phyloP scores from a whole-genome alignment of 176 grass and related monocot species.

The Musa itinerans region DNA sequence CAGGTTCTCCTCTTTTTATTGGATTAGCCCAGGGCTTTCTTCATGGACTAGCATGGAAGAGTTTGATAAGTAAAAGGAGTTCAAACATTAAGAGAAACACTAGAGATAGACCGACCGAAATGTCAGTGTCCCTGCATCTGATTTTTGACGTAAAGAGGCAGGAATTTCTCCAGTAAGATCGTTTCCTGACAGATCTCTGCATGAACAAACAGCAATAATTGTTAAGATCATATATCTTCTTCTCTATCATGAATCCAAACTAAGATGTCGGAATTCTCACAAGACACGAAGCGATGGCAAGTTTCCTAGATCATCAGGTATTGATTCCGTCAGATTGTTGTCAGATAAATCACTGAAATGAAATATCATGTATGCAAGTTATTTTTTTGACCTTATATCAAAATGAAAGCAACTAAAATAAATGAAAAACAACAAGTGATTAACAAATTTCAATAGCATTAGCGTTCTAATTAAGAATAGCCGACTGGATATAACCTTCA shows the following conservation, averaged over 20 bases:
- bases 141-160: slow-evolving; percentile 28
- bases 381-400: neutral
- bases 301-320: slow-evolving; percentile 41
- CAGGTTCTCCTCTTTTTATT: neutral
- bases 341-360: slow-evolving; percentile 53
- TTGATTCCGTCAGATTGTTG: slow-evolving; percentile 46
- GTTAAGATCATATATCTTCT: neutral
- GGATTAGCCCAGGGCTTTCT: neutral
- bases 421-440: neutral
- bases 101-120: slow-evolving; percentile 27
- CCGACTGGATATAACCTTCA: neutral
- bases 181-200: slow-evolving; percentile 58
- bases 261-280: slow-evolving; percentile 26
- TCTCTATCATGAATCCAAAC: neutral
- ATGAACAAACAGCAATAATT: slow-evolving; percentile 3
- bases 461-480: neutral
- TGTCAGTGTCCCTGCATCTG: slow-evolving; percentile 34
- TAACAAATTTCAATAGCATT: neutral
- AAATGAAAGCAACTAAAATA: neutral
- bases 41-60: neutral
- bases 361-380: neutral
- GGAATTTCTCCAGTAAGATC: slow-evolving; percentile 39
- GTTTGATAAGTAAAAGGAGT: neutral
- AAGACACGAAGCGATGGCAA: slow-evolving; percentile 27
- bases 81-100: neutral